Evolutionary conservation across 2,329 filamentous ascomycete species (phyloP).

Genomic region (Apiospora rasikravindrae): DNA sequence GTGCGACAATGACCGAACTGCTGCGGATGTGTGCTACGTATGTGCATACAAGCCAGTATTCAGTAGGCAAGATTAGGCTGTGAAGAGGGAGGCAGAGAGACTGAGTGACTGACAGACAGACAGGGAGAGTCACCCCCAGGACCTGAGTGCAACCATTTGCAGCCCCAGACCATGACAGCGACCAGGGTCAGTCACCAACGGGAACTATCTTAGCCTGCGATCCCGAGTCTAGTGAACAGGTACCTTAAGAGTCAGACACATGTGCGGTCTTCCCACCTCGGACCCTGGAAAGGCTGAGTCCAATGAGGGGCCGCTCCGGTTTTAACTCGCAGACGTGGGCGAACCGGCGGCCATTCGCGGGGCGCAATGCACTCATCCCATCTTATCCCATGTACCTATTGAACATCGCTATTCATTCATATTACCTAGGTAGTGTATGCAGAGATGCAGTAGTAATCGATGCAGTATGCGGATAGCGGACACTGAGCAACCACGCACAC

Average conservation of each 20-base stretch:
- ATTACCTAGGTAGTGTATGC: no score
- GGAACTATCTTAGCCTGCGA: conserved; percentile 21
- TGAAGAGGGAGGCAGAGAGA: background rate
- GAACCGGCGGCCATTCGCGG: conserved; percentile 1
- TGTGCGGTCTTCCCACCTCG: background rate
- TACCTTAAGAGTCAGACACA: background rate
- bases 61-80: background rate
- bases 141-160: conserved; percentile 20
- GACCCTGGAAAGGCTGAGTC: conserved; percentile 1
- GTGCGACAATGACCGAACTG: background rate
- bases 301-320: background rate
- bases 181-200: conserved; percentile 21
- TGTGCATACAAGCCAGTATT: background rate
- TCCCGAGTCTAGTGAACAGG: conserved; percentile 11
- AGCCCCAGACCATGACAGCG: background rate
- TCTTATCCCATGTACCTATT: background rate
- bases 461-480: background rate
- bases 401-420: background rate
- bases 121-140: background rate
- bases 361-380: conserved; percentile 13
- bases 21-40: background rate
- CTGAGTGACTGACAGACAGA: no score
- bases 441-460: background rate
- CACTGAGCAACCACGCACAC: background rate
- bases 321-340: conserved; percentile 17